Evolutionary conservation across 345 rosid species (phyloP), one percentile per base, ranked within the genome.

Genomic region (Citrus inodora): DNA sequence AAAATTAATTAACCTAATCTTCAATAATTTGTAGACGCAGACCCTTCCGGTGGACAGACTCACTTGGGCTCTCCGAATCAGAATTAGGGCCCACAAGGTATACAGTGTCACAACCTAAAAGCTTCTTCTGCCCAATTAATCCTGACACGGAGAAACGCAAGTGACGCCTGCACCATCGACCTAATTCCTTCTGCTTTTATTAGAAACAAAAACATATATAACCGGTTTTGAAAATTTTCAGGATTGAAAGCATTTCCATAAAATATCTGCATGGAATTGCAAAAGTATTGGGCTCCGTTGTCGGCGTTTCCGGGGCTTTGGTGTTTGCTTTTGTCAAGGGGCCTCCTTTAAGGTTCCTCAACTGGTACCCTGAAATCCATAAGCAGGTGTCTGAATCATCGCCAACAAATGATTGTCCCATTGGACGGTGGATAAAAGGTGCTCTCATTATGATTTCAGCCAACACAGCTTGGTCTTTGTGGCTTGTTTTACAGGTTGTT

Each of bases 311-410:
- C 4, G 98, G 98, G 40, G 95, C 94, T 4, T 68, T 95, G 71
- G 94, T 92, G 59, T 92, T 89, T 67, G 98, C 97, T 32, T 88
- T 95, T 68, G 83, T 89, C 7, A 95, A 90, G 82, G 98, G 98
- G 9, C 92, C 97, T 27, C 81, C 88, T n/a, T 37, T 94, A 13
- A 83, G 80, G 53, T 80, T 83, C 67, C 14, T 78, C 74, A 81
- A 69, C n/a, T 82, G 84, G 88, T 1, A 79, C 51, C 76, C 73
- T 1, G n/a, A 70, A 16, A 66, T 42, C 77, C 75, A 53, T 35
- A 63, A 66, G 25, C 87, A 74, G 58, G 76, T n/a, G 24, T 64
- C 79, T 55, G 81, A 69, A 6, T 70, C 78, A 65, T 42, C 77
- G 53, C 42, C 33, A 24, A 80, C 33, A 28, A 80, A 76, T 7